Evolutionary conservation across 306 rosid species (phyloP), one percentile per base, ranked within the genome.

Genomic region (Glycine latifolia): DNA sequence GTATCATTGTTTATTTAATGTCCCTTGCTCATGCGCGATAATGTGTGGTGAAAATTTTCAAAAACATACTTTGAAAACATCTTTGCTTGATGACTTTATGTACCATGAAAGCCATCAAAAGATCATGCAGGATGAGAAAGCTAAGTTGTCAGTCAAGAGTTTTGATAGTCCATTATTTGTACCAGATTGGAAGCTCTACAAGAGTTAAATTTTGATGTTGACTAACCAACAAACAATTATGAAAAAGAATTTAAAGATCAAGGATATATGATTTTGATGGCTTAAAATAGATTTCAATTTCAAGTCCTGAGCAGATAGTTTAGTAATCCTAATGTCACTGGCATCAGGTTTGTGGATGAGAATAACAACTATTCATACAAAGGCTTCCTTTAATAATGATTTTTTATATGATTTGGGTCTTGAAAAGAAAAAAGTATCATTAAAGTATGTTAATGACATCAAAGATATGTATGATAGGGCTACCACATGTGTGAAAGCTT

Each of bases 81-180:
- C 20, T 97, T 86, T 95, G 83, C 95, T 92, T 15, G 98, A 95
- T 55, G 98, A 95, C 80, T 91, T 95, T 17, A 80, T 91, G 71
- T 95, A 95, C 79, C 90, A 95, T 76, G 98, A 95, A 89, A 87
- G 89, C 74, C 98, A 97, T 63, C 95, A 95, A 83, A 92, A 90
- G 89, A 86, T 92, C 70, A 89, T 95, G 91, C 90, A 85, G 87
- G 98, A 92, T 71, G 97, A 90, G 87, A 95, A 90, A 88, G 88
- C 97, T 81, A 89, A 90, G 89, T 85, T 83, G 20, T 81, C 75
- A 46, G 59, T 84, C 69, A 89, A 81, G 81, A 91, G 82, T 82
- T 87, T 75, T 0, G 90, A 86, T 75, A 71, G 85, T 68, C 94
- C 91, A 5, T 76, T 26, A 26, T 26, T 26, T 26, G 31, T 26